Percentiles rank a stretch among this genome's conserved stretches.
Evolutionary conservation across 306 rosid genomes (phyloP).

Genomic region (Herpetospermum pedunculosum): DNA sequence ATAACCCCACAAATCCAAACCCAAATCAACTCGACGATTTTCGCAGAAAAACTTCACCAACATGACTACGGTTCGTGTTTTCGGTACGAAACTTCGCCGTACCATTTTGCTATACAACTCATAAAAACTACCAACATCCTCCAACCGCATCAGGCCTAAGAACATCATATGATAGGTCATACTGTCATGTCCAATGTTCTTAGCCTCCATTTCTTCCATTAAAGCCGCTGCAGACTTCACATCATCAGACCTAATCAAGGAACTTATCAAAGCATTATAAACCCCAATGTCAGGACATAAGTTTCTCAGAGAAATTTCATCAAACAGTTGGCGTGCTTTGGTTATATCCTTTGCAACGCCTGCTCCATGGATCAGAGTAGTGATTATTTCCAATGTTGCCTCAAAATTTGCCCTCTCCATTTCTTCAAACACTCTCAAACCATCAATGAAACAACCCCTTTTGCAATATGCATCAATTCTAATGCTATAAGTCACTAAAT

Average conservation of each 20-base stretch:
- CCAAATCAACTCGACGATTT: slow-evolving; percentile 47
- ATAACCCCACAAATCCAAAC: slow-evolving; percentile 60
- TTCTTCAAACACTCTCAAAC: slow-evolving; percentile 60
- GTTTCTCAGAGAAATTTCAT: slow-evolving; percentile 45
- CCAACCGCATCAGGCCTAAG: slow-evolving; percentile 36
- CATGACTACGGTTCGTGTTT: slow-evolving; percentile 61
- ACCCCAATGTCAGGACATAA: slow-evolving; percentile 48
- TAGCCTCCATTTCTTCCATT: slow-evolving; percentile 67
- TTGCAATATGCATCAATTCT: slow-evolving; percentile 81
- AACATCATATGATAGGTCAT: slow-evolving; percentile 67
- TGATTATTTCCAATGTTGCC: slow-evolving; percentile 50
- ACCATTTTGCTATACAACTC: slow-evolving; percentile 61
- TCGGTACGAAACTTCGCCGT: slow-evolving; percentile 42
- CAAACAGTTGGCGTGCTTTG: slow-evolving; percentile 52
- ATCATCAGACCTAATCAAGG: slow-evolving; percentile 46
- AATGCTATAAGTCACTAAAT: slow-evolving; percentile 50
- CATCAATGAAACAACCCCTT: slow-evolving; percentile 59
- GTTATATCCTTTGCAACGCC: slow-evolving; percentile 50
- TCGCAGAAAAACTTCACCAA: slow-evolving; percentile 60
- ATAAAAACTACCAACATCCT: slow-evolving; percentile 32
- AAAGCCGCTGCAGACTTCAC: slow-evolving; percentile 39
- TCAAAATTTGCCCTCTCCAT: slow-evolving; percentile 41
- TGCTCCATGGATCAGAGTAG: slow-evolving; percentile 90
- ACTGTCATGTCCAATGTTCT: slow-evolving; percentile 36
- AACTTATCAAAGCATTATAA: slow-evolving; percentile 65